Conservation (phyloP, 495 filamentous ascomycete genomes). For the Neurospora tetrasperma region DNA sequence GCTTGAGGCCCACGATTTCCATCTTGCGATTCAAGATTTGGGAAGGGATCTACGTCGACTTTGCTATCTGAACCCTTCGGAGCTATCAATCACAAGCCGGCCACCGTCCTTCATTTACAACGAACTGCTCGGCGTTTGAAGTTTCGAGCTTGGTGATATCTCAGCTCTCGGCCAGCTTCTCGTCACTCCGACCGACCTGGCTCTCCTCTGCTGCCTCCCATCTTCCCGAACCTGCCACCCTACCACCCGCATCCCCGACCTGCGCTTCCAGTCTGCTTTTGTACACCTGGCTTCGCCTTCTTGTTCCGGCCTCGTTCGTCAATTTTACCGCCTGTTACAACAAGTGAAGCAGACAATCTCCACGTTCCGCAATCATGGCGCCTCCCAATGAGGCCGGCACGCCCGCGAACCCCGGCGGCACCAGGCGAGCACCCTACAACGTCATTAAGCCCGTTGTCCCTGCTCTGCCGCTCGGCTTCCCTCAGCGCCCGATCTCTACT, state of each 20-base stretch:
- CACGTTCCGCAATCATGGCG: conserved; percentile 16
- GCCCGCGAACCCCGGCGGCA: conserved; percentile 9
- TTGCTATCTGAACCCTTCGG: neutral
- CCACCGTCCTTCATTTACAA: neutral
- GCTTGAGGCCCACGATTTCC: neutral
- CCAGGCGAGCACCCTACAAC: conserved; percentile 9
- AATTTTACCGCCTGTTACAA: neutral
- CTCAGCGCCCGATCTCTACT: conserved; percentile 12
- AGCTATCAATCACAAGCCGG: neutral
- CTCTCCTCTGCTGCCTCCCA: neutral
- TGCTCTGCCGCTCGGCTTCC: conserved; percentile 21
- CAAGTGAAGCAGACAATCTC: neutral
- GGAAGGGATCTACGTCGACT: neutral
- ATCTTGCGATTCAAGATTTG: neutral
- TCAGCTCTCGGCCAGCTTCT: neutral
- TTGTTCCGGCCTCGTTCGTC: neutral
- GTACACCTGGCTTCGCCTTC: neutral
- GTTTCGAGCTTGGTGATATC: neutral
- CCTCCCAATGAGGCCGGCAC: conserved; percentile 17
- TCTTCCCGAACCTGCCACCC: neutral
- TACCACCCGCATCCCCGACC: neutral
- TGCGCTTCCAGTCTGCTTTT: neutral
- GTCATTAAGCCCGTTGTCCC: conserved; percentile 15
- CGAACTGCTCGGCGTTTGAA: neutral
- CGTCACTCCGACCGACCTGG: neutral